Percentiles rank a stretch among this genome's conserved stretches.
Conservation (phyloP, 2,329 filamentous ascomycete genomes). For the Simplicillium aogashimaense region DNA sequence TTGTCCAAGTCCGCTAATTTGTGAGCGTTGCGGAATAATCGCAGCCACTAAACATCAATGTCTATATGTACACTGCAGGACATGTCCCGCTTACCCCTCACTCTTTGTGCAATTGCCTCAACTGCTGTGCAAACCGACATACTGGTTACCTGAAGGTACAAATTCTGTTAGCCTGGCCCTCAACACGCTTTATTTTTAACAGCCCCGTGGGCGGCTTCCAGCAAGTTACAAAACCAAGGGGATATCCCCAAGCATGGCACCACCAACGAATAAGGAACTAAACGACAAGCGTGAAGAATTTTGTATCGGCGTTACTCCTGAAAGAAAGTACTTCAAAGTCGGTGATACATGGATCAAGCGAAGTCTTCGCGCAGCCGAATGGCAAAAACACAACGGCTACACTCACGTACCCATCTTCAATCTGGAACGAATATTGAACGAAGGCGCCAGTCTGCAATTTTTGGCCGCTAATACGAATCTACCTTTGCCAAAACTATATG, state of each 20-base stretch:
- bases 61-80: no score
- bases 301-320: slow-evolving; percentile 4
- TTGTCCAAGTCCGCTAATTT: no score
- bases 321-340: slow-evolving; percentile 7
- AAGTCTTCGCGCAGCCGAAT: slow-evolving; percentile 8
- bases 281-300: slow-evolving; percentile 5
- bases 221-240: no score
- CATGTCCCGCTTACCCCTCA: no score
- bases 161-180: no score
- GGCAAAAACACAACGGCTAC: slow-evolving; percentile 6
- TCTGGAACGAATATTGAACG: slow-evolving; percentile 10
- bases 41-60: no score
- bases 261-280: slow-evolving; percentile 6
- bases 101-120: no score
- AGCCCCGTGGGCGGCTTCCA: no score
- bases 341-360: slow-evolving; percentile 8
- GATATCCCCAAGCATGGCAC: slow-evolving; percentile 5
- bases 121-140: no score
- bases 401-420: slow-evolving; percentile 7
- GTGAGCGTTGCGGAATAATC: no score
- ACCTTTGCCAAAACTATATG: slow-evolving; percentile 10
- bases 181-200: no score
- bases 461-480: slow-evolving; percentile 10
- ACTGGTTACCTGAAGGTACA: no score
- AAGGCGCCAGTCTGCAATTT: slow-evolving; percentile 8